Evolutionary conservation across 129 eudicot genomes (phyloP), one percentile per base, ranked within the genome.

Genomic region (Chrysanthemum makinoi): DNA sequence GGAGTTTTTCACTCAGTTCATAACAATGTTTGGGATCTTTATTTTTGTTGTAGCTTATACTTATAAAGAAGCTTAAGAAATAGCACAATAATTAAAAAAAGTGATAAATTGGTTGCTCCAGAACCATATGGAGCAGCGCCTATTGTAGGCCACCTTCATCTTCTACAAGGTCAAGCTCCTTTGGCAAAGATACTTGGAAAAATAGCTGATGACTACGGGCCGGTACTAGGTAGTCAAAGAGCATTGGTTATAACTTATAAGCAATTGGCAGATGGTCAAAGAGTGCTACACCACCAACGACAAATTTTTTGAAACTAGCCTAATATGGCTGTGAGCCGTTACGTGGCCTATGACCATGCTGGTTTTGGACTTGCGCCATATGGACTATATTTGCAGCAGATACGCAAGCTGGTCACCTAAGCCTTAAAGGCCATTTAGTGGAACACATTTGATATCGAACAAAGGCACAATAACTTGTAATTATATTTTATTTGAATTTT

Each of bases 81-180:
- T 18, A 56, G 19, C 10, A 18, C 17, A 18, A 1, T 2, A 53
- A 33, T 0, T 33, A 62, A 10, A 3, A 22, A 22, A 22, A 15
- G 13, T 18, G 47, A 13, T 20, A 76, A 58, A 48, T 50, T 16
- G 18, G 43, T 2, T 33, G 83, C 86, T 16, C 91, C 86, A 2
- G 76, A 83, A 73, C 87, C 83, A 30, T 79, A 80, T 2, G 87
- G 91, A 0, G 82, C 82, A 20, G 74, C 71, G 79, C 91, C 88
- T 48, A 1, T 80, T 9, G 46, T 86, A 10, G 91, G 86, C 33
- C 85, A 82, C 71, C 84, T 82, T 52, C 85, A 80, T 73, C 81
- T 61, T 26, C 76, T 86, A 26, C 20, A 52, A 4, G 87, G 77
- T 44, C 70, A 52, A 68, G 62, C 59, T 17, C 87, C 91, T 0